These are phyloP conservation scores for Lycium barbarum DNA, from an alignment of 257 asterid species.

Conservation along the genomic window DNA sequence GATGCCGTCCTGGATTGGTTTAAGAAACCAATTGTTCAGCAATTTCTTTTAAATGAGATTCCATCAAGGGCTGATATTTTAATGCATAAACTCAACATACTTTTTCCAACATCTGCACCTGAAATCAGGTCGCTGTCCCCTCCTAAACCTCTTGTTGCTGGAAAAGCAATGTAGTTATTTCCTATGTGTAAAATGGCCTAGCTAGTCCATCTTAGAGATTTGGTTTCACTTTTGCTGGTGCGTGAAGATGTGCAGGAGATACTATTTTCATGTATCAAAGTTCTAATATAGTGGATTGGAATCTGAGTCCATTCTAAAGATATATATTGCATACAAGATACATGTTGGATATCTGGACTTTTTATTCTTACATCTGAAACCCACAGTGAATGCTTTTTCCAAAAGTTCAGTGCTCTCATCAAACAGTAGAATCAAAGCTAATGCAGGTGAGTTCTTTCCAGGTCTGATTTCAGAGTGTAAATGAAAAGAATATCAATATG, in stretches of 20 bases:
- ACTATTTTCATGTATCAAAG: background rate
- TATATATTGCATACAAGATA: constrained; percentile 13
- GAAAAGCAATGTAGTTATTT: constrained; percentile 53
- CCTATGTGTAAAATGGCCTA: constrained; percentile 16
- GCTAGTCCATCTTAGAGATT: background rate
- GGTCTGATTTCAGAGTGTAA: background rate
- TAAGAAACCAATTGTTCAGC: constrained; percentile 96
- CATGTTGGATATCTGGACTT: constrained; percentile 4
- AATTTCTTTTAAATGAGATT: constrained; percentile 90
- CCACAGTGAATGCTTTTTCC: background rate
- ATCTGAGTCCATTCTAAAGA: background rate
- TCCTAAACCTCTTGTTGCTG: constrained; percentile 72
- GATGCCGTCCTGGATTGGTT: constrained; percentile 94
- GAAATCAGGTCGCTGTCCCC: constrained; percentile 92
- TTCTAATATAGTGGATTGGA: background rate
- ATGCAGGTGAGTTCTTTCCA: background rate
- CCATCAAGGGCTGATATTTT: constrained; percentile 95
- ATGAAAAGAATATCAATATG: background rate
- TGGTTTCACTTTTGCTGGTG: background rate
- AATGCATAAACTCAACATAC: constrained; percentile 91
- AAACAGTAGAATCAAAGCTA: constrained; percentile 17
- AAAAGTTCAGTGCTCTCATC: background rate
- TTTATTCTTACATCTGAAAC: background rate
- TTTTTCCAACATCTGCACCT: constrained; percentile 96
- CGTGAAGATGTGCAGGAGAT: background rate